phyloP scores from a whole-genome alignment of 768 basidiomycete genomes.

The Lactarius hatsudake region DNA sequence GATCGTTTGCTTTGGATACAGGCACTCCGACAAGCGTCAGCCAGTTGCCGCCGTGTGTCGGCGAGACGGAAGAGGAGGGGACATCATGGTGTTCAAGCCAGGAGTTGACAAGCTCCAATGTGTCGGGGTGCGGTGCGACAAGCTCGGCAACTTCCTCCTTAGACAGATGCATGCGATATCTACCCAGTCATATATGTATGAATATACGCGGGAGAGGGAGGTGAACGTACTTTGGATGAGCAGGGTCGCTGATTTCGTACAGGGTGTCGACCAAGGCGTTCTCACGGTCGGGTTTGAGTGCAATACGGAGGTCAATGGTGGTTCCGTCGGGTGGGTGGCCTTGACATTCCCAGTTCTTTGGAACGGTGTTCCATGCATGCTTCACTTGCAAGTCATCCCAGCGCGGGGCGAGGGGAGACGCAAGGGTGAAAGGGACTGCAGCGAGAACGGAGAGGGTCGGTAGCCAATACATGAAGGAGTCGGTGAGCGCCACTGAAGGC shows the following conservation, averaged over 20 bases:
- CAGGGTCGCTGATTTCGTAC: conserved; percentile 25
- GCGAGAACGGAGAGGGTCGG: conserved; percentile 10
- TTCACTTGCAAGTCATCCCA: conserved; percentile 25
- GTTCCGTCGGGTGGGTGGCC: conserved; percentile 12
- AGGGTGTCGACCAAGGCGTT: conserved; percentile 19
- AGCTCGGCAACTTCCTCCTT: conserved; percentile 57
- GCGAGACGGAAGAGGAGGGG: conserved; percentile 36
- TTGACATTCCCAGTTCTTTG: conserved; percentile 11
- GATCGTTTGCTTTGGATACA: conserved; percentile 56
- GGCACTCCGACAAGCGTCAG: conserved; percentile 49
- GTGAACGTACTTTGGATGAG: conserved; percentile 14
- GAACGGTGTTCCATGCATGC: conserved; percentile 19
- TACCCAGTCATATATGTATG: conserved; percentile 19
- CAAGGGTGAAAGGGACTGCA: conserved; percentile 2
- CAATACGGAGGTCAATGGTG: conserved; percentile 24
- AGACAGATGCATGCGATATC: conserved; percentile 59
- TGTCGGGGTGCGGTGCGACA: conserved; percentile 51
- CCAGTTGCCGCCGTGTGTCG: conserved; percentile 54
- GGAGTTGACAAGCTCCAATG: conserved; percentile 46
- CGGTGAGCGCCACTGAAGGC: not conserved
- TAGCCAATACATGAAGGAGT: conserved; percentile 9
- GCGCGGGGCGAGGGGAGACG: conserved; percentile 2
- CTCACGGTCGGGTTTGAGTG: conserved; percentile 23
- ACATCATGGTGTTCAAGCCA: conserved; percentile 58
- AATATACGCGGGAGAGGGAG: not conserved